Conservation (phyloP, 306 rosid genomes). For the Dryas octopetala region DNA sequence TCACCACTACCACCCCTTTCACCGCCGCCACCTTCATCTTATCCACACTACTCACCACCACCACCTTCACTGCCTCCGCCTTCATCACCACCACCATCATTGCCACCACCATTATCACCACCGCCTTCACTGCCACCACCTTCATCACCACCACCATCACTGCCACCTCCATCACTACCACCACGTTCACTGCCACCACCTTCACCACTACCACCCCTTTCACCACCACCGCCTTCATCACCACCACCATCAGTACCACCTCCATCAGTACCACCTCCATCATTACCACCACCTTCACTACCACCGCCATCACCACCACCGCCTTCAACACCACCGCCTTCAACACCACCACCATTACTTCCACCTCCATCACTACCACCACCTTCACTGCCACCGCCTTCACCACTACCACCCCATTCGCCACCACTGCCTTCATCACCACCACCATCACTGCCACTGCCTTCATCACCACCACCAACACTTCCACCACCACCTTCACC, state of each 20-base stretch:
- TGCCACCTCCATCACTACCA: not conserved
- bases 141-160: not conserved
- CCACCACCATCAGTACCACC: constrained; percentile 13
- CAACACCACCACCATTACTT: not conserved
- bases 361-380: not conserved
- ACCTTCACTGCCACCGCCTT: not conserved
- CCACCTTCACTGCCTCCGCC: not conserved
- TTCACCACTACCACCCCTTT: not conserved
- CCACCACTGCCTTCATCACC: too few relatives aligned
- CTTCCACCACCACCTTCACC: too few relatives aligned
- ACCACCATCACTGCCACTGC: too few relatives aligned
- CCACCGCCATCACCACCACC: not conserved
- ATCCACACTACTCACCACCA: too few relatives aligned
- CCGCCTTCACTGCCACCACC: not conserved
- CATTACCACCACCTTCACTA: not conserved
- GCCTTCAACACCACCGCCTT: not conserved
- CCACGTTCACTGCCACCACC: not conserved
- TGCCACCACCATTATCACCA: too few relatives aligned
- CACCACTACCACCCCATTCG: not conserved
- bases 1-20: too few relatives aligned
- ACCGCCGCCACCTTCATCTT: too few relatives aligned
- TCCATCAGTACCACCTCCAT: not conserved
- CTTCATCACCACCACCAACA: too few relatives aligned
- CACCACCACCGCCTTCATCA: not conserved
- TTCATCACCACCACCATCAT: too few relatives aligned